Evolutionary conservation across 2,329 filamentous ascomycete species (phyloP).

Genomic region (Aspergillus versicolor): DNA sequence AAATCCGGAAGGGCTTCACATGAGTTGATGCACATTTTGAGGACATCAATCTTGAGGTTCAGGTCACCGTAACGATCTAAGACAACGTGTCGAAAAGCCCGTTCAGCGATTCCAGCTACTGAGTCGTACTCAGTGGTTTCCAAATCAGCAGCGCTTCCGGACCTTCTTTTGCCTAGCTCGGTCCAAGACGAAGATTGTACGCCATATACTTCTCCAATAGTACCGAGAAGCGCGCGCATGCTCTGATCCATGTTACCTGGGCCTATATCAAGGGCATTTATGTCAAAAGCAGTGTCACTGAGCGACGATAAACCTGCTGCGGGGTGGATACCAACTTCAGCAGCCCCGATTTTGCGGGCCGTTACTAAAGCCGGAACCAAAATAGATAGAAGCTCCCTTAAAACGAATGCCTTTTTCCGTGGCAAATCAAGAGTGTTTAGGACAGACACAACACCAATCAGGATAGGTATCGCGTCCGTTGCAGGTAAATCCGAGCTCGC

Average conservation of each 20-base stretch:
- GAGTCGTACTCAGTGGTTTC: slow-evolving; percentile 33
- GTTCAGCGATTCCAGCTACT: slow-evolving; percentile 41
- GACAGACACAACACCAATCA: slow-evolving; percentile 86
- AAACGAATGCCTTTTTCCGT: slow-evolving; percentile 86
- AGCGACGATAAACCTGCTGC: slow-evolving; percentile 80
- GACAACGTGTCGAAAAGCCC: slow-evolving; percentile 46
- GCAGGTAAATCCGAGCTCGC: slow-evolving; percentile 63
- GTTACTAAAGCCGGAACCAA: slow-evolving; percentile 84
- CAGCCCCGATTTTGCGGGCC: slow-evolving; percentile 85
- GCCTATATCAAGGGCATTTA: slow-evolving; percentile 43
- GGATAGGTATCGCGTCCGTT: slow-evolving; percentile 72
- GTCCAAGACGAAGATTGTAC: slow-evolving; percentile 38
- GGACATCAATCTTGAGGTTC: slow-evolving; percentile 78
- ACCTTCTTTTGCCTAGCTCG: slow-evolving; percentile 32
- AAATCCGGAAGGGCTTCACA: slow-evolving; percentile 93
- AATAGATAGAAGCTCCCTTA: slow-evolving; percentile 79
- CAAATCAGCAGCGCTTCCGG: slow-evolving; percentile 17
- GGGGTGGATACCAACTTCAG: slow-evolving; percentile 94
- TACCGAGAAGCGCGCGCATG: slow-evolving; percentile 38
- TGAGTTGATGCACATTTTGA: slow-evolving; percentile 87
- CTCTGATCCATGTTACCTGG: slow-evolving; percentile 44
- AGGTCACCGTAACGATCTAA: slow-evolving; percentile 69
- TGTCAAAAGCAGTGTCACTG: slow-evolving; percentile 51
- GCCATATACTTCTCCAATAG: slow-evolving; percentile 41
- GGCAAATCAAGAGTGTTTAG: slow-evolving; percentile 75